Evolutionary conservation across 2,329 filamentous ascomycete species (phyloP).

Genomic region (Aspergillus neotritici): DNA sequence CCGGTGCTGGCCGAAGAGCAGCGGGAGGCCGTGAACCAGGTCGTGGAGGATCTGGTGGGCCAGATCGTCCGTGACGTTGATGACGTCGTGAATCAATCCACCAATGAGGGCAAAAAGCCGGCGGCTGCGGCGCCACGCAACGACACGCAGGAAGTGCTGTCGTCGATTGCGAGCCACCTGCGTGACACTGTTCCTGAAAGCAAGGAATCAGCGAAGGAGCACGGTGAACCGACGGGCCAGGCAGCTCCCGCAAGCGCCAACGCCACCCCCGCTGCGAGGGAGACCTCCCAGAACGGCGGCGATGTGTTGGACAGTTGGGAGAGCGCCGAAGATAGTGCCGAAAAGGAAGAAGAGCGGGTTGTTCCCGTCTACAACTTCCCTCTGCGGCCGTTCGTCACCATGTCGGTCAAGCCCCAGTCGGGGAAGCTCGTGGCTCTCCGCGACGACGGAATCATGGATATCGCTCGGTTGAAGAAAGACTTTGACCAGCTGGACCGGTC

Average conservation of each 20-base stretch:
- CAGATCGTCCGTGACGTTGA: conserved; percentile 57
- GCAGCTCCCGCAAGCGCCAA: too few species aligned
- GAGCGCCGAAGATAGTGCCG: conserved; percentile 65
- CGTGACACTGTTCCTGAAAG: conserved; percentile 44
- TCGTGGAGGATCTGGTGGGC: conserved; percentile 60
- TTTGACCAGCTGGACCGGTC: conserved; percentile 97
- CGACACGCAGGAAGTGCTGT: conserved; percentile 33
- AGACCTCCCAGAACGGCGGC: conserved; percentile 50
- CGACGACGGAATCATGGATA: conserved; percentile 79
- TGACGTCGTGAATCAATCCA: conserved; percentile 57
- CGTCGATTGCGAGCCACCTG: conserved; percentile 26
- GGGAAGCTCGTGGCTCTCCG: conserved; percentile 58
- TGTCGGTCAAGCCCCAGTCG: conserved; percentile 54
- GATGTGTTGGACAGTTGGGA: conserved; percentile 82
- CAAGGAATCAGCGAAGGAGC: conserved; percentile 49
- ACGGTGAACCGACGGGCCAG: conserved; percentile 37
- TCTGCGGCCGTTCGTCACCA: conserved; percentile 91
- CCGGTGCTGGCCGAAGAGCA: conserved; percentile 29
- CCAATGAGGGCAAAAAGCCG: conserved; percentile 45
- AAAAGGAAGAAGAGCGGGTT: conserved; percentile 59
- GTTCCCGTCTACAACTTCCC: conserved; percentile 92
- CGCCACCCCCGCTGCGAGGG: conserved; percentile 44
- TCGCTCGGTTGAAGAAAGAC: conserved; percentile 91
- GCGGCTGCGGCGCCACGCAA: conserved; percentile 26
- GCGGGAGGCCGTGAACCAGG: conserved; percentile 65